Evolutionary conservation across 192 early-diverging fungal genomes (phyloP), one percentile per base, ranked within the genome.

Genomic region (Coemansia sp.): DNA sequence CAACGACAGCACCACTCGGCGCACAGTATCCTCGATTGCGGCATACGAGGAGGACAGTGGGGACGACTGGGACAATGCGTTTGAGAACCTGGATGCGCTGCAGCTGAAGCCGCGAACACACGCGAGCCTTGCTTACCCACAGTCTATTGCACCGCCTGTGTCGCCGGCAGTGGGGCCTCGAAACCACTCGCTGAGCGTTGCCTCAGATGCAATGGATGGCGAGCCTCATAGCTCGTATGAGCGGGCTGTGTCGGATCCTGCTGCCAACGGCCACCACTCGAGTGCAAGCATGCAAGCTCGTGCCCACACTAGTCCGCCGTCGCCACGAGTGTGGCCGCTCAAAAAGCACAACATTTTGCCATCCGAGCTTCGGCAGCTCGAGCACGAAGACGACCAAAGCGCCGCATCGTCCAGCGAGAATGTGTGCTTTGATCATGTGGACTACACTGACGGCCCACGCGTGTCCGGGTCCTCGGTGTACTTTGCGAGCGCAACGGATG

Each of bases 21-120:
- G 77, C 48, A 80, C 72, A 1, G 77, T 80, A 1, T 80, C 77
- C 8, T 80, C 77, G 3, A 80, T 80, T 34, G 77, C 77, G 0
- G 72, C 67, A 8, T 80, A 80, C 57, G 77, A 80, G 38, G 77
- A 80, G 18, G 72, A 80, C 43, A 80, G 77, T 55, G 64, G 72
- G 36, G 77, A 80, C 8, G 77, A 80, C 68, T 80, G 77, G 77
- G 77, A 80, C 19, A 74, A 80, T 10, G 77, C 77, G 1, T 80
- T 80, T 60, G 60, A 80, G 50, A 80, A 80, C 33, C 72, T 80
- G 11, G 77, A 80, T 26, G 61, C 70, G 8, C 55, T 80, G 42
- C 71, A 80, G 55, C 41, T 74, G 14, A 62, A 60, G 27, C 32
- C 68, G 4, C 67, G 71, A 0, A 53, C 63, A 8, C 60, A 63